Conservation (phyloP, 345 rosid species). For the Noccaea caerulescens region DNA sequence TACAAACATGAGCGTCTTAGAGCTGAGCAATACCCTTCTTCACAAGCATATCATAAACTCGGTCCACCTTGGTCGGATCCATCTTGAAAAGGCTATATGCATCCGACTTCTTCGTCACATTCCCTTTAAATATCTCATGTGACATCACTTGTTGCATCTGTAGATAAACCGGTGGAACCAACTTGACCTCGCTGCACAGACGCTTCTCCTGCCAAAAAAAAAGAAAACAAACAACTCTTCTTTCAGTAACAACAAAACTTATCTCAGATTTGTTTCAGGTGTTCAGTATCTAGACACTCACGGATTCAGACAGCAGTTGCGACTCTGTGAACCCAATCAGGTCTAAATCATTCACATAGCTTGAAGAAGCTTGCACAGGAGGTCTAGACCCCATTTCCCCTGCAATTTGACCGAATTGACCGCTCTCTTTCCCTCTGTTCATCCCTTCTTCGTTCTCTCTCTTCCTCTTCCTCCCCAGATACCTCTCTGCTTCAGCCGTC, state of each 20-base stretch:
- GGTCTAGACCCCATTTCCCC: constrained; percentile 47
- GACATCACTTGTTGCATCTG: constrained; percentile 86
- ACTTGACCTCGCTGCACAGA: constrained; percentile 68
- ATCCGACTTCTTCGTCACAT: constrained; percentile 70
- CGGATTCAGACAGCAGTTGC: constrained; percentile 81
- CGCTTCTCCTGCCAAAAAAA: constrained; percentile 76
- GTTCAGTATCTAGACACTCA: constrained; percentile 47
- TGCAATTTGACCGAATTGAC: constrained; percentile 52
- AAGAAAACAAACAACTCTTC: constrained; percentile 17
- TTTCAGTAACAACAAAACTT: constrained; percentile 18
- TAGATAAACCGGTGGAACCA: constrained; percentile 79
- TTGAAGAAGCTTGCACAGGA: constrained; percentile 63
- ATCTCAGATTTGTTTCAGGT: constrained; percentile 6
- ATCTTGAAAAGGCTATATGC: constrained; percentile 79
- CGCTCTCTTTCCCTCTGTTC: constrained; percentile 68
- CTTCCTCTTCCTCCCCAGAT: constrained; percentile 65
- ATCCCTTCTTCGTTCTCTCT: constrained; percentile 79
- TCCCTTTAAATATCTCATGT: constrained; percentile 76
- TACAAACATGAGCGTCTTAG: constrained; percentile 34
- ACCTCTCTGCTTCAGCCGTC: constrained; percentile 79
- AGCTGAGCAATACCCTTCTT: constrained; percentile 87
- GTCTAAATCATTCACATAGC: constrained; percentile 62
- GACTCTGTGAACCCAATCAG: constrained; percentile 61
- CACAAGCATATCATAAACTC: constrained; percentile 91
- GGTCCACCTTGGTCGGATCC: constrained; percentile 76